phyloP scores from a whole-genome alignment of 2,329 filamentous ascomycete species.

The Stachybotrys chlorohalonatus region DNA sequence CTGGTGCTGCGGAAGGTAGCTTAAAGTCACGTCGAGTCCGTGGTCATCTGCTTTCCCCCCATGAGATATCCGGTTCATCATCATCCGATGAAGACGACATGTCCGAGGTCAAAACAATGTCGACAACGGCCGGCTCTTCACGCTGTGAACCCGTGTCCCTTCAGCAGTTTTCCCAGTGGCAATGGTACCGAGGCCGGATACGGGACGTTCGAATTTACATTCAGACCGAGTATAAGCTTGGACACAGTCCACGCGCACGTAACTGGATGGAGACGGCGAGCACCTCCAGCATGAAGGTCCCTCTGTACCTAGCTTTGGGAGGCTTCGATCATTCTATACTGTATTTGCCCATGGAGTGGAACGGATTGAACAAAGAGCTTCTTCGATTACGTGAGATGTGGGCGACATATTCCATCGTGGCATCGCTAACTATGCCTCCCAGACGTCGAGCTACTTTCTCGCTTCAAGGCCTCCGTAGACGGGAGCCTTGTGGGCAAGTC shows the following conservation, averaged over 20 bases:
- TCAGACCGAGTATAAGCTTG: too few relatives aligned
- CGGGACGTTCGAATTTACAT: too few relatives aligned
- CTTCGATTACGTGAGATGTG: constrained; percentile 32
- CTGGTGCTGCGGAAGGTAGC: neutral
- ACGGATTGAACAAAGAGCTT: constrained; percentile 36
- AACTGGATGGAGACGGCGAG: neutral
- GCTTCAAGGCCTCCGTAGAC: constrained; percentile 41
- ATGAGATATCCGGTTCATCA: neutral
- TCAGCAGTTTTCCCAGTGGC: too few relatives aligned
- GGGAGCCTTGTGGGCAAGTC: constrained; percentile 34
- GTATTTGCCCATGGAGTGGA: constrained; percentile 31
- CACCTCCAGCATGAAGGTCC: neutral
- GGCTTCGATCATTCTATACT: constrained; percentile 25
- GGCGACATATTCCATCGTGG: neutral
- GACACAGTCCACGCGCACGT: neutral
- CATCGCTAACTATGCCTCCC: neutral
- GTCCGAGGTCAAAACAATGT: too few relatives aligned
- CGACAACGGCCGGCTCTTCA: too few relatives aligned
- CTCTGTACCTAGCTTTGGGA: constrained; percentile 8
- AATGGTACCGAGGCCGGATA: too few relatives aligned
- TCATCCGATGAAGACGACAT: neutral
- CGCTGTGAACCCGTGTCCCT: too few relatives aligned
- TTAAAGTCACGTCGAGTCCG: neutral
- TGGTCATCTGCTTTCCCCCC: neutral
- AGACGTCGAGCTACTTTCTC: constrained; percentile 40